A percentile compares a stretch with the other conserved stretches of the same genome.
phyloP scores from a whole-genome alignment of 805 yeast genomes.

The Candida sphagnicola region DNA sequence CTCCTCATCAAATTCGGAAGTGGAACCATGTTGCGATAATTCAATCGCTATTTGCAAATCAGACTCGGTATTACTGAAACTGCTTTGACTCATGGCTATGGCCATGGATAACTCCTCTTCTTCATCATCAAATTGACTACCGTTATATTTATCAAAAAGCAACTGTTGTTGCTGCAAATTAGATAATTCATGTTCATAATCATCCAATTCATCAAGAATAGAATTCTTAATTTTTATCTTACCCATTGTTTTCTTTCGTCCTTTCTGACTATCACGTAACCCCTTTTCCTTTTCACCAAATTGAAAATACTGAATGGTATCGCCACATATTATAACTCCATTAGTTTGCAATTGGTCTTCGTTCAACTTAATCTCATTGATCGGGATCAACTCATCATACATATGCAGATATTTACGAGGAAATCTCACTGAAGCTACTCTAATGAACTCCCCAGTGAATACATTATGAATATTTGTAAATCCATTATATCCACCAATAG shows the following conservation, averaged over 20 bases:
- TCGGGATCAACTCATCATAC: slow-evolving; percentile 21
- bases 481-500: slow-evolving; percentile 43
- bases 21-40: slow-evolving; percentile 10
- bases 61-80: slow-evolving; percentile 18
- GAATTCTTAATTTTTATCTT: slow-evolving; percentile 17
- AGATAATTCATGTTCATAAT: slow-evolving; percentile 28
- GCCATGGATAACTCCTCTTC: slow-evolving; percentile 42
- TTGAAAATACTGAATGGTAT: slow-evolving; percentile 42
- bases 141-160: slow-evolving; percentile 45
- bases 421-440: slow-evolving; percentile 28
- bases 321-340: slow-evolving; percentile 41
- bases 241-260: slow-evolving; percentile 9
- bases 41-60: slow-evolving; percentile 24
- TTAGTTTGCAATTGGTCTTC: slow-evolving; percentile 19
- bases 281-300: slow-evolving; percentile 35
- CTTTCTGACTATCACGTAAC: neutral
- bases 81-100: slow-evolving; percentile 36
- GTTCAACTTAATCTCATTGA: slow-evolving; percentile 21
- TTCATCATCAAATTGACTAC: slow-evolving; percentile 28
- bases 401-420: slow-evolving; percentile 23
- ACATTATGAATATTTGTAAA: slow-evolving; percentile 38
- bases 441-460: slow-evolving; percentile 37
- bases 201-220: slow-evolving; percentile 33
- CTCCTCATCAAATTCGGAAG: slow-evolving; percentile 10
- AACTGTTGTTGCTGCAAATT: slow-evolving; percentile 16